A percentile compares a stretch with the other conserved stretches of the same genome.
Conservation (phyloP, 768 basidiomycete species). For the Kwoniella pini region DNA sequence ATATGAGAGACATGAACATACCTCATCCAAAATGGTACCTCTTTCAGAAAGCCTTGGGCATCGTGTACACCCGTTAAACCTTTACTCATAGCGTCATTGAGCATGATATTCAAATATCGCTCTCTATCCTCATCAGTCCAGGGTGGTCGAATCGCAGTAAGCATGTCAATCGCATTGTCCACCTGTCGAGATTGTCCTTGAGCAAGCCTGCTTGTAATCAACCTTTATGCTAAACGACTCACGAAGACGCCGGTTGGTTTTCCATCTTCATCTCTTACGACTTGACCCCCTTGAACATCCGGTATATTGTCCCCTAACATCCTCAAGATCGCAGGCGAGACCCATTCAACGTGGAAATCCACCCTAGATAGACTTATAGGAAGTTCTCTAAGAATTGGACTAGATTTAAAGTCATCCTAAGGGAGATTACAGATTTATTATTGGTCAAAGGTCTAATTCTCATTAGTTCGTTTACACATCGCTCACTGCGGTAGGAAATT, state of each 20-base stretch:
- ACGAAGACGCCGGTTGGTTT: constrained; percentile 66
- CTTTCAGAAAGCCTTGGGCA: constrained; percentile 61
- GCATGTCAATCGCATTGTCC: constrained; percentile 81
- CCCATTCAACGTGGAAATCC: constrained; percentile 85
- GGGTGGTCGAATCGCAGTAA: constrained; percentile 63
- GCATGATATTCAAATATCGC: constrained; percentile 66
- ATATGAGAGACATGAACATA: constrained; percentile 48
- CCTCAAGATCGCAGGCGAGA: constrained; percentile 70
- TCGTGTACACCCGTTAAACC: constrained; percentile 89
- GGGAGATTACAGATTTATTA: background rate
- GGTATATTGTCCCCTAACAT: constrained; percentile 63
- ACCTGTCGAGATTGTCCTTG: background rate
- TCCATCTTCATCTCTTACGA: constrained; percentile 66
- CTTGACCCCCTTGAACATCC: constrained; percentile 71
- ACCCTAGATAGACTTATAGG: constrained; percentile 74
- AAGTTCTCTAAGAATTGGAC: constrained; percentile 67
- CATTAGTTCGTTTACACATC: no score
- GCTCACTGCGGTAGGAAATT: constrained; percentile 79
- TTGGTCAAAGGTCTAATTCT: background rate
- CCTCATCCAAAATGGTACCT: constrained; percentile 69
- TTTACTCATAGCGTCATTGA: constrained; percentile 68
- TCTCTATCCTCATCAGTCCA: constrained; percentile 64
- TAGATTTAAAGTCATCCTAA: constrained; percentile 72
- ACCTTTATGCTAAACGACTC: background rate
- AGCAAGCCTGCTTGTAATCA: background rate